Base-by-base conservation (phyloP, 352 stramenopile species). In the Pythium folliculosum region DNA sequence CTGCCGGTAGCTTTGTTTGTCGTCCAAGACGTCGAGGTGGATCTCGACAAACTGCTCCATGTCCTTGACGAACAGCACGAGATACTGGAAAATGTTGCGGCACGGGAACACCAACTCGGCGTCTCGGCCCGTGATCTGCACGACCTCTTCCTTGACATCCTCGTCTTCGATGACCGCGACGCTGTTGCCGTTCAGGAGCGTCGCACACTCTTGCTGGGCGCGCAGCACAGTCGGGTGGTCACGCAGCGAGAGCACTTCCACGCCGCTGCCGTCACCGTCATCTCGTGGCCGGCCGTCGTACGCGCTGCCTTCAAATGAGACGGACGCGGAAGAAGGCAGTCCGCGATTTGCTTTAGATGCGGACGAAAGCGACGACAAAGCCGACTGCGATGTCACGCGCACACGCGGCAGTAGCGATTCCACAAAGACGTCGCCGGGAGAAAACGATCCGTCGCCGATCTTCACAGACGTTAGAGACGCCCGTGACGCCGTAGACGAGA, bases 61-160 rank as follows among this genome's bases (percentile, higher is more conserved):
- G 67, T 93, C 86, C 43, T 92, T 93, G 35, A 94, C 71, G 58
- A 94, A 94, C 40, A 96, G 69, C 52, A 94, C 88, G 19, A 94
- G 56, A 64, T 84, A 94, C n/a, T 81, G 86, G 53, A 93, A 91
- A 30, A 91, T 86, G 50, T 82, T 91, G 60, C 71, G 75, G 16
- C 77, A 81, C 48, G 72, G 67, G 54, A 95, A 92, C 17, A 89
- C 72, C 12, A 95, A 70, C 63, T 91, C 81, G 27, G 82, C 84
- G 16, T 92, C 81, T 5, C 67, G 67, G n/a, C 88, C 86, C 0
- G 84, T 67, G 13, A 94, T 60, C 55, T 95, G 76, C n/a, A 94
- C 83, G 19, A 91, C 77, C n/a, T 87, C 76, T 67, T 92, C 86
- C 48, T 90, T 87, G 22, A 94, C 84, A 48, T 85, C 84, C 21